Evolutionary conservation across 1,284 basidiomycete genomes (phyloP), one percentile per base, ranked within the genome.

Genomic region (Trichosporon asahii): DNA sequence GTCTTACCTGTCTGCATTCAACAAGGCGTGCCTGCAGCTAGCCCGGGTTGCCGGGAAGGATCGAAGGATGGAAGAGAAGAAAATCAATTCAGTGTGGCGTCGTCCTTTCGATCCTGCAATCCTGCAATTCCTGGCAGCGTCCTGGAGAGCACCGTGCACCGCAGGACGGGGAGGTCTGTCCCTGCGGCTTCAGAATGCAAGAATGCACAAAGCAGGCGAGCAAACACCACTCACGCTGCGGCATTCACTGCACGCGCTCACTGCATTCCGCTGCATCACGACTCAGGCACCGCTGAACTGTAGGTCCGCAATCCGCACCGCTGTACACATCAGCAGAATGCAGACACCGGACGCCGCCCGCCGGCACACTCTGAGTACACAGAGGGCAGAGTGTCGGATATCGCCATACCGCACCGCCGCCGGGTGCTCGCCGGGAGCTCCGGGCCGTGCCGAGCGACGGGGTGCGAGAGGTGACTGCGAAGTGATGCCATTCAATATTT

Each of bases 41-140:
- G 21, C 49, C 31, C 49, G 49, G 49, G 21, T 53, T 11, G 49
- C 49, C 49, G 49, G 55, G 29, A 27, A 60, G 55, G 55, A 60
- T 31, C 57, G 27, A 31, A 61, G 57, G 57, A 31, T 31, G 7
- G 57, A 31, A 31, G 55, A 31, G 57, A 61, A 31, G 57, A 23
- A 12, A 61, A 61, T 31, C 27, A 61, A 61, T 61, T 61, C 57
- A 61, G 57, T n/a, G 57, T 61, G 57, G 57, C 57, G 57, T 25
- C 53, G 23, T 57, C 53, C 53, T 57, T 57, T 27, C 53, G 53
- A 57, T 57, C 53, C 40, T 44, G 40, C 40, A 6, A n/a, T 44
- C 40, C 40, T 44, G 40, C 53, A 29, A 55, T 23, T 23, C 21
- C 21, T 55, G 11, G 49, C 31, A 21, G 49, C 9, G 23, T 27